Base-by-base conservation (phyloP, 169 alveolate genomes). In the Plasmodium yoelii region DNA sequence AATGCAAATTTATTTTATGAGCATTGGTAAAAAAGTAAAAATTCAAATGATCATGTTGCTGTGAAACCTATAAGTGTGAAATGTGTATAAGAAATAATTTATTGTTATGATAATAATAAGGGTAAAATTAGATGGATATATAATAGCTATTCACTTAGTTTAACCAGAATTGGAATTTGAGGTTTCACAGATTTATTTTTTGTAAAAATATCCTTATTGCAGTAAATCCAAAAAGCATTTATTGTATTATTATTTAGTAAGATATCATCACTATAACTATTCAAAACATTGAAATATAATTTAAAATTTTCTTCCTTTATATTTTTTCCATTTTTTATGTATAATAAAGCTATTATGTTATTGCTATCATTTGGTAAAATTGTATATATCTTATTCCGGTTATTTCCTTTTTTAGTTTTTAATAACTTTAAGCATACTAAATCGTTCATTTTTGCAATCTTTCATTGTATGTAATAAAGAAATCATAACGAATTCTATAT, bases 161-260 rank as follows among this genome's bases (percentile, higher is more conserved):
- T 71, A 74, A 74, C 88, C 88, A 74, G 34, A 74, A 74, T 55
- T 39, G 88, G 88, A 74, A 74, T 49, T 61, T 74, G 75, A 46
- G 22, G 63, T 47, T 74, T 63, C 55, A 61, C 73, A 60, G 15
- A 4, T 46, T 63, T 46, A 39, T 49, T 42, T 74, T 74, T 74
- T 26, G 73, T 12, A 61, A 74, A 74, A 42, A 56, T 74, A n/a
- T 74, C 68, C 19, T 60, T 74, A 53, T 74, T 53, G 26, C 88
- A 60, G 46, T 28, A 61, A 22, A 74, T 26, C 88, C 88, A 74
- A 42, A 74, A 44, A 68, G 70, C 61, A 49, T 19, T 61, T 44
- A 47, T 51, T 53, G 74, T 74, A 63, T 61, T 55, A 56, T 65
- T 74, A 65, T 74, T 74, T n/a, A 74, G 55, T 51, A 74, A 74